Conservation (phyloP, 768 basidiomycete genomes). For the Russula emetica region DNA sequence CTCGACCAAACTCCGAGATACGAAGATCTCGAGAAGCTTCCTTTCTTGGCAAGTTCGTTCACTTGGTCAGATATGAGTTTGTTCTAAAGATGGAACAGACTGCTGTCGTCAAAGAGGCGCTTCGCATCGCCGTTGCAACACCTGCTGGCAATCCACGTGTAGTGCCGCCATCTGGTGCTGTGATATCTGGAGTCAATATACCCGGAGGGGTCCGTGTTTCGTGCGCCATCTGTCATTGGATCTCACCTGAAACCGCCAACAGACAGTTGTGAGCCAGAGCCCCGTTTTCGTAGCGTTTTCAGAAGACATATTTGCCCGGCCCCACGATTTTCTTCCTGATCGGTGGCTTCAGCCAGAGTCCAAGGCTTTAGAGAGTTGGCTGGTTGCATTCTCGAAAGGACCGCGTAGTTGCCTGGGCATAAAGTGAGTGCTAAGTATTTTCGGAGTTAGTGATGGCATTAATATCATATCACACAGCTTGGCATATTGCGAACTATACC, state of each 20-base stretch:
- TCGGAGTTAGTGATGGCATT: background rate
- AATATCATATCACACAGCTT: constrained; percentile 10
- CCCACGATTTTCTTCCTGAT: constrained; percentile 24
- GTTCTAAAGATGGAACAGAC: constrained; percentile 4
- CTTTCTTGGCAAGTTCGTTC: constrained; percentile 10
- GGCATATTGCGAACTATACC: constrained; percentile 28
- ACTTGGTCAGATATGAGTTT: background rate
- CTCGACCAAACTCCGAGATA: constrained; percentile 10
- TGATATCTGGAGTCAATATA: constrained; percentile 11
- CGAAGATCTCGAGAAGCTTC: constrained; percentile 21
- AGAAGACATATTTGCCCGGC: constrained; percentile 20
- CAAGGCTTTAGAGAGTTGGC: constrained; percentile 13
- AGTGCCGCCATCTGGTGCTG: constrained; percentile 14
- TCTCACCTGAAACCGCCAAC: background rate
- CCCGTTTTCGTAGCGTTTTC: constrained; percentile 17
- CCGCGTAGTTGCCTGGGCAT: constrained; percentile 28
- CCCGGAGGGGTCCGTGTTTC: constrained; percentile 19
- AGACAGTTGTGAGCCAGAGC: constrained; percentile 21
- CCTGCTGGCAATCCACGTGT: constrained; percentile 15
- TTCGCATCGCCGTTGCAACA: background rate
- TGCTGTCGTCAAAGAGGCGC: constrained; percentile 18
- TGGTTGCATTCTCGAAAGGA: constrained; percentile 27
- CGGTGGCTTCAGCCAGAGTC: constrained; percentile 23
- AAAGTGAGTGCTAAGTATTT: constrained; percentile 14
- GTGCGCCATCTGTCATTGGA: background rate